Conservation (phyloP, 2,329 filamentous ascomycete genomes). For the Epicoccum nigrum region DNA sequence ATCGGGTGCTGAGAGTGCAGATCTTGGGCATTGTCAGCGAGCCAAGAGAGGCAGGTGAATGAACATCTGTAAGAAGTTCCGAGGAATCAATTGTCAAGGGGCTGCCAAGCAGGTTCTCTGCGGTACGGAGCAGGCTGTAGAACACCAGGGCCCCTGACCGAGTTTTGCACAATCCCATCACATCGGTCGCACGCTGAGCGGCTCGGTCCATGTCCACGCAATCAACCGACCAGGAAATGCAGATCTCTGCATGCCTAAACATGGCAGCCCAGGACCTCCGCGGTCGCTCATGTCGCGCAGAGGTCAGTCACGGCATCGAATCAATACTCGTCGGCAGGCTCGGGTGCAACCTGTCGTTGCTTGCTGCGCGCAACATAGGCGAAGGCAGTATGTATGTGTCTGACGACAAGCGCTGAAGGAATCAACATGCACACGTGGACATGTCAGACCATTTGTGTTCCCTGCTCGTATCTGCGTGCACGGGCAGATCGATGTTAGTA, state of each 20-base stretch:
- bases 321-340: conserved; percentile 26
- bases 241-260: conserved; percentile 23
- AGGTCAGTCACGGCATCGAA: conserved; percentile 23
- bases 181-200: conserved; percentile 32
- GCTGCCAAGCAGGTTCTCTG: conserved; percentile 12
- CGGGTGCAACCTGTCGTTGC: conserved; percentile 8
- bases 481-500: conserved; percentile 29
- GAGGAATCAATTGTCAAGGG: not conserved
- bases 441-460: conserved; percentile 20
- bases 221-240: conserved; percentile 25
- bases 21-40: conserved; percentile 1
- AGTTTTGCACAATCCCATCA: conserved; percentile 2
- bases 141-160: conserved; percentile 4
- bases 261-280: conserved; percentile 1
- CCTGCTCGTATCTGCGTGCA: conserved; percentile 21
- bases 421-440: conserved; percentile 5
- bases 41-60: not conserved
- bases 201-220: conserved; percentile 30
- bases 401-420: conserved; percentile 1
- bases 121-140: conserved; percentile 10
- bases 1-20: conserved; percentile 2
- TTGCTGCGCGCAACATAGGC: conserved; percentile 22
- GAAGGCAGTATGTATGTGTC: conserved; percentile 18
- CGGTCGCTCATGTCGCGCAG: conserved; percentile 11
- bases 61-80: not conserved